Evolutionary conservation across 2,329 filamentous ascomycete species (phyloP), one percentile per base, ranked within the genome.

Genomic region (Sclerotiophoma versabilis): DNA sequence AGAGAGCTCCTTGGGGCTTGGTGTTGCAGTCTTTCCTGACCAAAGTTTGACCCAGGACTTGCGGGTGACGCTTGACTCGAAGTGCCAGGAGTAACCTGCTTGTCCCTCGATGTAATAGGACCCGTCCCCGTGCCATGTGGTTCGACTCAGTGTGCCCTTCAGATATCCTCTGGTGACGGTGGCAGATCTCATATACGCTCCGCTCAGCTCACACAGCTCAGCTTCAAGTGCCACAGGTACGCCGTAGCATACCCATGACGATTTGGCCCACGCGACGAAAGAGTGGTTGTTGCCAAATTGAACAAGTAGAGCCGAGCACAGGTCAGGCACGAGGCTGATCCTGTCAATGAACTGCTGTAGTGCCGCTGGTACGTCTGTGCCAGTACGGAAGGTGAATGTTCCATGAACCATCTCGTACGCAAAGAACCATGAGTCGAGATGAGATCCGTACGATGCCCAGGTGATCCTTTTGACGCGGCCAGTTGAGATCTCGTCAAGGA

Each of bases 391-490:
- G 4, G 22, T 22, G 12, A 22, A 37, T 1, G 17, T 36, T 19
- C 64, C 63, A 25, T 66, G 41, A 10, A 23, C 25, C 36, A 57
- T 52, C 49, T 70, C 54, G 23, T 58, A 69, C 0, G 47, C 44
- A 25, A 72, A 63, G 60, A 73, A 72, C 64, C 63, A 74, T 0
- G 67, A 69, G 10, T 68, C 51, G 2, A 38, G 29, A 2, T 49
- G 30, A 36, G 49, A 56, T 27, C 70, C 69, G 32, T 67, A 72
- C 0, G 71, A 66, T 5, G 58, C 71, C 55, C 64, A 69, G 2
- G 50, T 48, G 7, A 74, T 56, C 42, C 57, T 65, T 30, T 51
- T 61, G 32, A 67, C 37, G 2, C 26, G 11, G 1, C 46, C 54
- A 2, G 6, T 14, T 6, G 39, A 15, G 8, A 70, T n/a, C 17